Evolutionary conservation across 1,139 yeast species (phyloP).

Genomic region (Sugiyamaella xylanicola): DNA sequence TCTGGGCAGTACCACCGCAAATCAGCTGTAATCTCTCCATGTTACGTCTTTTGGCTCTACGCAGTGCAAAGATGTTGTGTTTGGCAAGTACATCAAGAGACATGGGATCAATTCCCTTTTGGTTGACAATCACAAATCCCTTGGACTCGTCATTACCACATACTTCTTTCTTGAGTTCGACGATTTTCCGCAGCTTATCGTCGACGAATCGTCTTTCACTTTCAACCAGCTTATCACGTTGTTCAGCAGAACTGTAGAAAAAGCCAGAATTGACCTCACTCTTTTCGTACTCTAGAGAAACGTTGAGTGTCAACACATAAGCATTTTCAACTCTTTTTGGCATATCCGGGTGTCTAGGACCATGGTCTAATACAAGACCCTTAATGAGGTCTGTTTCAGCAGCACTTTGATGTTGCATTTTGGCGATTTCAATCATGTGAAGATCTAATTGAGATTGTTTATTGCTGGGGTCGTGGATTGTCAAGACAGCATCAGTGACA

Average conservation of each 20-base stretch:
- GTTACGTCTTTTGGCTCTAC: constrained; percentile 98
- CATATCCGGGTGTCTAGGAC: constrained; percentile 99
- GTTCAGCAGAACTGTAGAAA: constrained; percentile 93
- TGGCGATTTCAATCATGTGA: constrained; percentile 98
- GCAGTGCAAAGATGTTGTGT: constrained; percentile 87
- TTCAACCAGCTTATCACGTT: constrained; percentile 91
- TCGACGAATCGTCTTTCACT: constrained; percentile 94
- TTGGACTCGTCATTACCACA: constrained; percentile 73
- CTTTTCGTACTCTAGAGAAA: constrained; percentile 94
- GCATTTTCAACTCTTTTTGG: constrained; percentile 87
- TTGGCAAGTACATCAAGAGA: constrained; percentile 92
- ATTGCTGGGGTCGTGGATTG: constrained; percentile 60
- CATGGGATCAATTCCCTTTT: constrained; percentile 99
- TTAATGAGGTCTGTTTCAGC: constrained; percentile 79
- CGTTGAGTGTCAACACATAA: constrained; percentile 81
- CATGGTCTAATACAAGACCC: constrained; percentile 96
- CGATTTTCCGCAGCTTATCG: constrained; percentile 85
- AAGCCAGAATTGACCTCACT: constrained; percentile 97
- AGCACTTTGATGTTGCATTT: constrained; percentile 92
- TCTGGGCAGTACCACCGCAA: constrained; percentile 97
- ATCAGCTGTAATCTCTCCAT: constrained; percentile 97
- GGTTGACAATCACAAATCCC: constrained; percentile 94
- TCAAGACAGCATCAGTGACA: constrained; percentile 92
- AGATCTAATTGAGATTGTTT: constrained; percentile 63
- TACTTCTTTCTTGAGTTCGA: constrained; percentile 89